Evolutionary conservation across 495 filamentous ascomycete genomes (phyloP).

Genomic region (Aspergillus ellipticus): DNA sequence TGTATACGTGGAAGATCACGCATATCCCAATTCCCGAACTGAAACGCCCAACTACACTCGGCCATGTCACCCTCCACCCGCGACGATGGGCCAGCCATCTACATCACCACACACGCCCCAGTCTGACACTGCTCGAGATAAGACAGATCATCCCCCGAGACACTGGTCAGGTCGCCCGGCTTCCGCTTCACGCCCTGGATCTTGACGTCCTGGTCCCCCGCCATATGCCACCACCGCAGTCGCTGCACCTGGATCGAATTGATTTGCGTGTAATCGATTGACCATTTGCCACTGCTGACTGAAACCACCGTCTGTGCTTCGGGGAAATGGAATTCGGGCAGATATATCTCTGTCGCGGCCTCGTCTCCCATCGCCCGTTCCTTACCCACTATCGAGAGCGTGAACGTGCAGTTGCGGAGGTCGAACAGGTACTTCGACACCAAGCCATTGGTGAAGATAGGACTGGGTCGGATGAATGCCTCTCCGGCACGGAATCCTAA

Average conservation of each 20-base stretch:
- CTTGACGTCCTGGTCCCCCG: constrained; percentile 75
- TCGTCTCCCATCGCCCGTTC: constrained; percentile 47
- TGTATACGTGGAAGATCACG: too few relatives aligned
- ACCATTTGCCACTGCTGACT: constrained; percentile 85
- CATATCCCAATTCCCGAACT: too few relatives aligned
- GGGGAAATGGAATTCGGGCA: constrained; percentile 94
- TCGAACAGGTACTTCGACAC: constrained; percentile 73
- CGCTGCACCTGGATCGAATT: constrained; percentile 65
- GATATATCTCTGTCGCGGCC: constrained; percentile 74
- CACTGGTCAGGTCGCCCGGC: constrained; percentile 34
- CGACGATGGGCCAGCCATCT: constrained; percentile 10
- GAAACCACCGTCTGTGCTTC: constrained; percentile 61
- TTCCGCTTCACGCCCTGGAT: constrained; percentile 70
- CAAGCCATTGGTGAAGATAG: constrained; percentile 68
- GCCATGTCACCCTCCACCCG: too few relatives aligned
- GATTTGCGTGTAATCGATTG: constrained; percentile 67
- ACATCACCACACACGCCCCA: constrained; percentile 52
- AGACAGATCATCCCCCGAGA: constrained; percentile 53
- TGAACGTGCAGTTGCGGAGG: constrained; percentile 69
- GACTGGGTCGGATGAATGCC: constrained; percentile 83
- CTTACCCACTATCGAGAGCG: constrained; percentile 56
- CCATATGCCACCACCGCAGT: constrained; percentile 86
- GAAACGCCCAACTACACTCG: too few relatives aligned
- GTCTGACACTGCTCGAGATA: constrained; percentile 60
- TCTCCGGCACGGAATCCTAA: constrained; percentile 85